phyloP scores from a whole-genome alignment of 164 flowering plant genomes.

The Aristolochia contorta region DNA sequence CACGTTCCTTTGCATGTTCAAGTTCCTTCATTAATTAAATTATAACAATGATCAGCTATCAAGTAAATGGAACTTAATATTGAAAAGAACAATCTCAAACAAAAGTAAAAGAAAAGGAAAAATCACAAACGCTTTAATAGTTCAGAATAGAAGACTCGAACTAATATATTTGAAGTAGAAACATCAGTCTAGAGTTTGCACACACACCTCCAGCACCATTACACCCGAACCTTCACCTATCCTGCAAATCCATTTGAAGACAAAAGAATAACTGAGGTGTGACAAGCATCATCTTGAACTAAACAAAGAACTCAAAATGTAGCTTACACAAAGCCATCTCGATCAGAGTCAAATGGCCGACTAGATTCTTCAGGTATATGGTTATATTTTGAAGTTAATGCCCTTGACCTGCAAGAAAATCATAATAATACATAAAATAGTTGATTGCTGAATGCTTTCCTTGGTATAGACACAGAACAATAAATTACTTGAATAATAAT shows the following conservation, averaged over 20 bases:
- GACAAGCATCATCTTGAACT: slow-evolving; percentile 1
- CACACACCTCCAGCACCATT: slow-evolving; percentile 84
- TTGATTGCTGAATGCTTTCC: too few species aligned
- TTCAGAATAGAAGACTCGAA: not conserved
- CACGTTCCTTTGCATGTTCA: slow-evolving; percentile 76
- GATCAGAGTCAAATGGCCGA: slow-evolving; percentile 83
- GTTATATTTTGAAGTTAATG: slow-evolving; percentile 80
- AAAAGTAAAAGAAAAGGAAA: too few species aligned
- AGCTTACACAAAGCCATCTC: slow-evolving; percentile 96
- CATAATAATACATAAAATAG: not conserved
- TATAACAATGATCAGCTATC: too few species aligned
- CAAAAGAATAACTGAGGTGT: slow-evolving; percentile 2
- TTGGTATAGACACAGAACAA: too few species aligned
- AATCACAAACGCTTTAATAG: too few species aligned
- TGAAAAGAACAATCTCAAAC: too few species aligned
- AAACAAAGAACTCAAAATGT: slow-evolving; percentile 4
- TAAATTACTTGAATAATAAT: too few species aligned
- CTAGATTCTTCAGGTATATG: slow-evolving; percentile 69
- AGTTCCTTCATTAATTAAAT: slow-evolving; percentile 41
- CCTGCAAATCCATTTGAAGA: slow-evolving; percentile 32
- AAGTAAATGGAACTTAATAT: too few species aligned
- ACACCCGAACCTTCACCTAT: slow-evolving; percentile 96
- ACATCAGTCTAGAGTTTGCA: not conserved
- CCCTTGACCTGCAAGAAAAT: slow-evolving; percentile 39
- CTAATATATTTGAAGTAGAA: not conserved